A percentile compares a stretch with the other conserved stretches of the same genome.
Conservation (phyloP, 495 filamentous ascomycete genomes). For the Penicillium cinerascens region DNA sequence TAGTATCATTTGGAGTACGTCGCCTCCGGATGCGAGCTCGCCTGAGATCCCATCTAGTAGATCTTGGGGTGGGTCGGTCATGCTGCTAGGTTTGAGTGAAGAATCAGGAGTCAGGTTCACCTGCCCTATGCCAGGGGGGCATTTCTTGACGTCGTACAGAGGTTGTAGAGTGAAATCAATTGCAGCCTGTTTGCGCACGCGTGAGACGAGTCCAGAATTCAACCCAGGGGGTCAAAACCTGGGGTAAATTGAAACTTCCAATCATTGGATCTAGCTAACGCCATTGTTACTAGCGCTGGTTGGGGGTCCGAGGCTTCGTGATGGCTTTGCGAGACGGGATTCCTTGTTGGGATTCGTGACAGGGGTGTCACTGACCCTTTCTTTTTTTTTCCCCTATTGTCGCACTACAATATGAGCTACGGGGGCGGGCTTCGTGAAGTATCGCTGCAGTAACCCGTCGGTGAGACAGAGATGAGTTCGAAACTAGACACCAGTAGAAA, state of each 20-base stretch:
- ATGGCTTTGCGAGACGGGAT: not conserved
- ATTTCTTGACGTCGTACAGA: not conserved
- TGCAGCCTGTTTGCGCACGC: not conserved
- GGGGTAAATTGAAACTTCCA: not conserved
- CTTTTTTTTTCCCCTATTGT: not conserved
- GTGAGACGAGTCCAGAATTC: too few relatives aligned
- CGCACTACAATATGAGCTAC: not conserved
- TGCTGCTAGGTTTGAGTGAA: too few relatives aligned
- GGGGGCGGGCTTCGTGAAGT: too few relatives aligned
- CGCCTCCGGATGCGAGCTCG: conserved; percentile 23
- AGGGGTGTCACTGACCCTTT: conserved; percentile 4
- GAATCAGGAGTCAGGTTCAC: not conserved
- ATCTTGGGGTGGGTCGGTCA: conserved; percentile 23
- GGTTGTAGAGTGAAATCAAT: not conserved
- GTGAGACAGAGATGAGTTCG: too few relatives aligned
- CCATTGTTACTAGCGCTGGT: conserved; percentile 3
- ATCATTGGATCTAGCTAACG: not conserved
- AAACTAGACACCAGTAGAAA: too few relatives aligned
- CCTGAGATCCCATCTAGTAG: conserved; percentile 38
- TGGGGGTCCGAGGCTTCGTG: not conserved
- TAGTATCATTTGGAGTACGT: conserved; percentile 32
- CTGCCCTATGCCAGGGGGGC: not conserved
- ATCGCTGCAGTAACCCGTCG: too few relatives aligned
- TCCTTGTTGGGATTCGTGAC: not conserved
- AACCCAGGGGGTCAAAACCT: not conserved